Evolutionary conservation across 108 stramenopile species (phyloP).

Genomic region (Skeletonema tropicum): DNA sequence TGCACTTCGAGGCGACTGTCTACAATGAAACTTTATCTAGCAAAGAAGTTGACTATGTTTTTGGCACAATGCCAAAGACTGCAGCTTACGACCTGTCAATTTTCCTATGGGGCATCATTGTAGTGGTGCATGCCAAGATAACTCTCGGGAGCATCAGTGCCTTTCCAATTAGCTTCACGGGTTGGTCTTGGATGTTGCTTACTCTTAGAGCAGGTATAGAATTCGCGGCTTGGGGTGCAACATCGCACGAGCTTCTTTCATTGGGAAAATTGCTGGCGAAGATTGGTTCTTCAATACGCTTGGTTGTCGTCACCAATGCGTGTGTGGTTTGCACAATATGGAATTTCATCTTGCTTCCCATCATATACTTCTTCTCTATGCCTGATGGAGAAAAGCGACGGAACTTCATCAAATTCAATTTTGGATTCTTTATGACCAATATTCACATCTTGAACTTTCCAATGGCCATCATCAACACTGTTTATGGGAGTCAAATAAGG

Average conservation of each 20-base stretch:
- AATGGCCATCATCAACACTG: constrained; percentile 53
- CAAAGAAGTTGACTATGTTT: constrained; percentile 9
- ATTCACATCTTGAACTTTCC: constrained; percentile 77
- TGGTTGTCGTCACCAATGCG: constrained; percentile 48
- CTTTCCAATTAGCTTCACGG: constrained; percentile 48
- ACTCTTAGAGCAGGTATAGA: constrained; percentile 43
- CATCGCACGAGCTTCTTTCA: neutral
- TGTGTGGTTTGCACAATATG: constrained; percentile 64
- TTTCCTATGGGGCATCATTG: constrained; percentile 36
- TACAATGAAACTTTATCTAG: neutral
- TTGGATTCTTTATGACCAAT: constrained; percentile 68
- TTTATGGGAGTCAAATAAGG: constrained; percentile 49
- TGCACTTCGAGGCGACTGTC: constrained; percentile 26
- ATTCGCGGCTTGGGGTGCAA: constrained; percentile 26
- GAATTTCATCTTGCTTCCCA: constrained; percentile 82
- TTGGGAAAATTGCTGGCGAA: constrained; percentile 22
- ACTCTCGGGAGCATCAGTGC: constrained; percentile 27
- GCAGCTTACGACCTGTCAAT: constrained; percentile 24
- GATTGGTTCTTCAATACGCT: constrained; percentile 35
- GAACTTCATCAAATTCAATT: constrained; percentile 63
- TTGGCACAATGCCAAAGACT: constrained; percentile 31
- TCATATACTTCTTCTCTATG: constrained; percentile 59
- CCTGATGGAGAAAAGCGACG: constrained; percentile 48
- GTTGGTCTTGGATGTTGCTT: constrained; percentile 50
- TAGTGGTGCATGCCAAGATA: constrained; percentile 27